Conservation (phyloP, 2,329 filamentous ascomycete species). For the Coniella vitis region DNA sequence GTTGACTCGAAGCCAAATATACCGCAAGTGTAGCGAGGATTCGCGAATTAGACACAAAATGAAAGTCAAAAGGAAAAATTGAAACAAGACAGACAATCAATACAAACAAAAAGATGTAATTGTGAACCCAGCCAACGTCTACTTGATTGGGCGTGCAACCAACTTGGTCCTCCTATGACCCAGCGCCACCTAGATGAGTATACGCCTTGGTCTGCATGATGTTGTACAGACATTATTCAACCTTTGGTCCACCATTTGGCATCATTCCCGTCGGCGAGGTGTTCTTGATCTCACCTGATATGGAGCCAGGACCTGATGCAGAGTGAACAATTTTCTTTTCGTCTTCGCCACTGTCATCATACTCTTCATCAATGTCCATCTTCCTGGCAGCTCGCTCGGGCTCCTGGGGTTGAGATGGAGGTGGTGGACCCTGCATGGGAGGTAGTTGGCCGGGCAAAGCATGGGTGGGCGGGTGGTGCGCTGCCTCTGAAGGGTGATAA, state of each 20-base stretch:
- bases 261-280: slow-evolving; percentile 34
- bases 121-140: too few species aligned
- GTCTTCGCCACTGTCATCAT: slow-evolving; percentile 90
- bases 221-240: slow-evolving; percentile 2
- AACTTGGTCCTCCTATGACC: too few species aligned
- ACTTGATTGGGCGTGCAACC: too few species aligned
- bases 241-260: slow-evolving; percentile 14
- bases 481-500: slow-evolving; percentile 89
- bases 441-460: slow-evolving; percentile 53
- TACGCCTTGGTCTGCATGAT: too few species aligned
- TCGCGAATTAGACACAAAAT: too few species aligned
- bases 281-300: slow-evolving; percentile 47
- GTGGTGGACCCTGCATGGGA: slow-evolving; percentile 52
- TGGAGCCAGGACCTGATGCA: slow-evolving; percentile 33
- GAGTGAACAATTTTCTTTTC: slow-evolving; percentile 53
- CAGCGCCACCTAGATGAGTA: too few species aligned
- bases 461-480: slow-evolving; percentile 69
- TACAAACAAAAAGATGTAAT: too few species aligned
- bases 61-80: too few species aligned
- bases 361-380: slow-evolving; percentile 96
- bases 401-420: slow-evolving; percentile 50
- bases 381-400: slow-evolving; percentile 79
- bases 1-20: too few species aligned
- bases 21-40: too few species aligned
- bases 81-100: too few species aligned